Percentiles rank a stretch among this genome's conserved stretches.
Conservation (phyloP, 129 eudicot species). For the Gnaphalium uliginosum region DNA sequence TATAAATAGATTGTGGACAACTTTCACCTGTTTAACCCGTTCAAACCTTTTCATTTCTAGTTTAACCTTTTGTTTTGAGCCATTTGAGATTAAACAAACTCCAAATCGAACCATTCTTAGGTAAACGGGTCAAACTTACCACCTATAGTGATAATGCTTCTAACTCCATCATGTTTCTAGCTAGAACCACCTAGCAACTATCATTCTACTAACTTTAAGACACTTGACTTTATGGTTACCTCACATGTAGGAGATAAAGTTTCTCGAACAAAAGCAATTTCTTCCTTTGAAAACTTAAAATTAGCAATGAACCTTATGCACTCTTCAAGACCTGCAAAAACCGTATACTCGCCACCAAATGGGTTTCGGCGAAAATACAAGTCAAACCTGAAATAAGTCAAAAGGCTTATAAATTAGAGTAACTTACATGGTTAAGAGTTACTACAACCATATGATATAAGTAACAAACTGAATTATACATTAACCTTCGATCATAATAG, state of each 20-base stretch:
- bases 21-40: neutral
- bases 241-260: conserved; percentile 76
- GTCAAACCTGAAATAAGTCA: conserved; percentile 67
- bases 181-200: neutral
- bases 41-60: neutral
- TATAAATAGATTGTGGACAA: neutral
- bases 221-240: conserved; percentile 45
- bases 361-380: conserved; percentile 85
- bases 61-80: neutral
- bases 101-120: neutral
- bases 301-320: conserved; percentile 90
- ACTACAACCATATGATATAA: neutral
- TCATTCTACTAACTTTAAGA: neutral
- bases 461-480: conserved; percentile 12
- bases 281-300: conserved; percentile 67
- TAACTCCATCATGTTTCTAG: neutral
- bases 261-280: conserved; percentile 60
- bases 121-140: neutral
- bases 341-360: conserved; percentile 95
- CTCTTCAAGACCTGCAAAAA: conserved; percentile 95
- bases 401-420: neutral
- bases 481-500: neutral
- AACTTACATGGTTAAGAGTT: neutral
- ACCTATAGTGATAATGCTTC: neutral
- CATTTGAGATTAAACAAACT: neutral